These are phyloP conservation scores for Septoria petroselini DNA, from an alignment of 2,329 filamentous ascomycete genomes.

Conservation along the genomic window DNA sequence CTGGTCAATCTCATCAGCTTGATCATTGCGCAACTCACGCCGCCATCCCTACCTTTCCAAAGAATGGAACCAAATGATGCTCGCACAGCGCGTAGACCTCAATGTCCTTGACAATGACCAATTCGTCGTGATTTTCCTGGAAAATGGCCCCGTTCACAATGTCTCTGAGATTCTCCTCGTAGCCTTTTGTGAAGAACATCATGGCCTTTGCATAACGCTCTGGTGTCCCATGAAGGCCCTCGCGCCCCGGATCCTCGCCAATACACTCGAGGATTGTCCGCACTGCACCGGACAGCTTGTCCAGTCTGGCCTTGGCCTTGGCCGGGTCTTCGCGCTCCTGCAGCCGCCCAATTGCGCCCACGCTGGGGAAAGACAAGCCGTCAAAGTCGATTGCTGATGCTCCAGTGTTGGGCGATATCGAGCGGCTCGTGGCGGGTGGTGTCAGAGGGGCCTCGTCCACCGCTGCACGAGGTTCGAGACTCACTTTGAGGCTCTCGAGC, in stretches of 20 bases:
- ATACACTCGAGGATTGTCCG: constrained; percentile 64
- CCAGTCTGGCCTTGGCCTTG: constrained; percentile 55
- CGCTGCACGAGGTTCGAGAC: constrained; percentile 47
- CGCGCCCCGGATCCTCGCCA: constrained; percentile 63
- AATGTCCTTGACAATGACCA: constrained; percentile 97
- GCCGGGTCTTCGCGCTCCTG: constrained; percentile 48
- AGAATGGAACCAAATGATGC: constrained; percentile 95
- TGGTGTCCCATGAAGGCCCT: constrained; percentile 65
- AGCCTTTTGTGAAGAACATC: constrained; percentile 93
- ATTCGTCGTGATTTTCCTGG: constrained; percentile 92
- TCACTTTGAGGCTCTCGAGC: constrained; percentile 31
- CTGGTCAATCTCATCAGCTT: constrained; percentile 45
- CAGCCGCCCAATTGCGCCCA: constrained; percentile 33
- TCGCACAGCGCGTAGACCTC: constrained; percentile 93
- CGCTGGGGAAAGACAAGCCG: constrained; percentile 55
- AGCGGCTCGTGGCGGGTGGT: constrained; percentile 52
- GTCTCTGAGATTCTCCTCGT: constrained; percentile 88
- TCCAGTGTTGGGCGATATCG: constrained; percentile 50
- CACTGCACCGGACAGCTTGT: constrained; percentile 62
- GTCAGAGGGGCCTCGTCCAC: constrained; percentile 53
- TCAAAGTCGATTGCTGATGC: constrained; percentile 55
- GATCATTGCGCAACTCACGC: not conserved
- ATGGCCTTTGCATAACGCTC: constrained; percentile 91
- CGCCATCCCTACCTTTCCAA: constrained; percentile 67
- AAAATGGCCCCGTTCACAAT: constrained; percentile 94